These are phyloP conservation scores for Termitomyces sp. DNA, from an alignment of 768 basidiomycete species.

Conservation along the genomic window DNA sequence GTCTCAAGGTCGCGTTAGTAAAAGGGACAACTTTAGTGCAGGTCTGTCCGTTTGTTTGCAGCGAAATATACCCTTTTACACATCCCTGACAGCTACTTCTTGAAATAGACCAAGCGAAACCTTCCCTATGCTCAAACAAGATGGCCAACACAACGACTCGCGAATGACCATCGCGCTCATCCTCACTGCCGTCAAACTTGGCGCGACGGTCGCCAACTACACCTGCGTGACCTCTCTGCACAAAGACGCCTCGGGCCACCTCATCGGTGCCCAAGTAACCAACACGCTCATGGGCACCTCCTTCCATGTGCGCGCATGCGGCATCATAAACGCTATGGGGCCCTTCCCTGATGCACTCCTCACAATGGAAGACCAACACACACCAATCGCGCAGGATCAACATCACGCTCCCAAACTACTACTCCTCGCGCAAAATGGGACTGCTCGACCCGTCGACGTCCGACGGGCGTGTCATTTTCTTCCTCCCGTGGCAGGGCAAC, in stretches of 20 bases:
- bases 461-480: too few relatives aligned
- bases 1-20: slow-evolving; percentile 88
- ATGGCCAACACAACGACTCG: slow-evolving; percentile 97
- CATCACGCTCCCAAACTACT: slow-evolving; percentile 96
- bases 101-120: slow-evolving; percentile 98
- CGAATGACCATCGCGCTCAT: slow-evolving; percentile 96
- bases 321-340: slow-evolving; percentile 97
- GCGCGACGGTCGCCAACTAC: slow-evolving; percentile 89
- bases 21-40: slow-evolving; percentile 86
- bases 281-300: slow-evolving; percentile 82
- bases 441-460: slow-evolving; percentile 73
- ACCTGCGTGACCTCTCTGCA: slow-evolving; percentile 75
- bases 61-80: too few relatives aligned
- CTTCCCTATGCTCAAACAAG: slow-evolving; percentile 93
- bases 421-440: slow-evolving; percentile 92
- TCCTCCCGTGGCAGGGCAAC: too few relatives aligned
- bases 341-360: slow-evolving; percentile 88
- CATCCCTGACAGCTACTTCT: slow-evolving; percentile 76
- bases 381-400: slow-evolving; percentile 89
- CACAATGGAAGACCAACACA: slow-evolving; percentile 75
- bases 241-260: slow-evolving; percentile 58
- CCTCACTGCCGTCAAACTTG: slow-evolving; percentile 91
- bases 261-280: slow-evolving; percentile 69
- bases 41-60: too few relatives aligned
- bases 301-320: slow-evolving; percentile 81